These are phyloP conservation scores for Dactylellina drechsleri DNA, from an alignment of 2,329 filamentous ascomycete species.

Conservation along the genomic window DNA sequence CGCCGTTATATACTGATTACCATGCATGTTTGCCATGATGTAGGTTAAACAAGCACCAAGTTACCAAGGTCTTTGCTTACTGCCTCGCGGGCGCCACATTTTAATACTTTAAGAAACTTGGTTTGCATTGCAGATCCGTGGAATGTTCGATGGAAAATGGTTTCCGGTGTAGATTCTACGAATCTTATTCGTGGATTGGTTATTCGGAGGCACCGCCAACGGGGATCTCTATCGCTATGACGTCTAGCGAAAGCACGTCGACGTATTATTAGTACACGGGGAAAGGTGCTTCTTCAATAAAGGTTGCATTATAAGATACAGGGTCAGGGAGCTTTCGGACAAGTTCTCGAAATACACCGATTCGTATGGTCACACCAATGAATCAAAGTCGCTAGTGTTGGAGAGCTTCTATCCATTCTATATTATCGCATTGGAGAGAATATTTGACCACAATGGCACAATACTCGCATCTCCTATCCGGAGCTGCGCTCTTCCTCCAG, in stretches of 20 bases:
- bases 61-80: neutral
- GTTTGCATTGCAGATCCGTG: neutral
- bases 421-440: neutral
- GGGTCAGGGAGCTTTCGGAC: no score
- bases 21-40: slow-evolving; percentile 1
- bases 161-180: neutral
- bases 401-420: neutral
- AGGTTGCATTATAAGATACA: no score
- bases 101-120: slow-evolving; percentile 6
- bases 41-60: neutral
- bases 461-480: neutral
- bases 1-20: slow-evolving; percentile 7
- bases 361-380: no score
- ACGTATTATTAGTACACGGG: no score
- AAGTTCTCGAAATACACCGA: no score
- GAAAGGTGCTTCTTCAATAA: no score
- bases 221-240: neutral
- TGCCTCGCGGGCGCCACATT: slow-evolving; percentile 19
- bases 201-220: neutral
- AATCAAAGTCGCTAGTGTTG: neutral
- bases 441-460: no score
- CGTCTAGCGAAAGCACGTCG: no score
- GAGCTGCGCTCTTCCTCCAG: neutral
- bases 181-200: neutral
- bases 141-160: slow-evolving; percentile 2